Conservation (phyloP, 306 rosid genomes). For the Quercus dentata region DNA sequence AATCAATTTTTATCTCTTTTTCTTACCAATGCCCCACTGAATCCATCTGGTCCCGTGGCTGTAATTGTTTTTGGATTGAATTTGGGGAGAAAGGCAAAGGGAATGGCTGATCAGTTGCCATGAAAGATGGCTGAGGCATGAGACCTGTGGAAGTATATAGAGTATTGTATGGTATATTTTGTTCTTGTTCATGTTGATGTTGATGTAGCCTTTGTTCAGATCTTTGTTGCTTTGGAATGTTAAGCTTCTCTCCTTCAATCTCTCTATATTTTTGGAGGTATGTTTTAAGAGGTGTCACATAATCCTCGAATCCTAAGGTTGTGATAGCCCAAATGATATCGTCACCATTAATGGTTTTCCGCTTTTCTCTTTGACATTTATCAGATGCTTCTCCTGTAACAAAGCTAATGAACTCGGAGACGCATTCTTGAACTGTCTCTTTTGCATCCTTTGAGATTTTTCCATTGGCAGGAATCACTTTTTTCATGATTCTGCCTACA, state of each 20-base stretch:
- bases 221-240: constrained; percentile 55
- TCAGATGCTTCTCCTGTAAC: constrained; percentile 72
- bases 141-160: constrained; percentile 48
- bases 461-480: constrained; percentile 55
- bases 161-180: not conserved
- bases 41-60: constrained; percentile 50
- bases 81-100: constrained; percentile 49
- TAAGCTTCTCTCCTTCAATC: constrained; percentile 62
- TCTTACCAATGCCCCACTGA: constrained; percentile 41
- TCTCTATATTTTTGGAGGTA: constrained; percentile 72
- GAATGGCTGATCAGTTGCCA: constrained; percentile 48
- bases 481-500: constrained; percentile 74
- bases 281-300: constrained; percentile 49
- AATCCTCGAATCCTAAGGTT: constrained; percentile 63
- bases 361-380: constrained; percentile 71
- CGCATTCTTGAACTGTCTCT: constrained; percentile 77
- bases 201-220: constrained; percentile 40
- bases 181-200: constrained; percentile 30
- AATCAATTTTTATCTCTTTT: not conserved
- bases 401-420: constrained; percentile 73
- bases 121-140: constrained; percentile 45
- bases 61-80: constrained; percentile 57
- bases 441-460: constrained; percentile 82
- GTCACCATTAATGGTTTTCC: constrained; percentile 70
- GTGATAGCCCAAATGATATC: constrained; percentile 82